These are phyloP conservation scores for Wickerhamomyces sp. DNA, from an alignment of 1,139 yeast species.

Conservation along the genomic window DNA sequence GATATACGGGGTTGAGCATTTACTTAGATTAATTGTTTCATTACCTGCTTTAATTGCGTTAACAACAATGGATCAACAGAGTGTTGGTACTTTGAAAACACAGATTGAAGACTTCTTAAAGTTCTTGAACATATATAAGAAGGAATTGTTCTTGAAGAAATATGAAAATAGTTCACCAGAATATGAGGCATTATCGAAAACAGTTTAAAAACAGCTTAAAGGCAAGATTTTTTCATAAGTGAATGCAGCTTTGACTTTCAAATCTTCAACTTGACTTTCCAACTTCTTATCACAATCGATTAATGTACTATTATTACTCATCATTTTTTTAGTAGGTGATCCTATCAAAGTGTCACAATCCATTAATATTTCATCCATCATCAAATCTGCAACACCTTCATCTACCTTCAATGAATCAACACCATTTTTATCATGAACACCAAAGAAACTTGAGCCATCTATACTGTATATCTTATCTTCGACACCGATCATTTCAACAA, in stretches of 20 bases:
- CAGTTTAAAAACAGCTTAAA: constrained; percentile 15
- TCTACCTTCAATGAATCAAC: constrained; percentile 17
- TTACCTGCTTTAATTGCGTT: constrained; percentile 78
- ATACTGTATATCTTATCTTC: constrained; percentile 41
- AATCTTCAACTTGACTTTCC: constrained; percentile 5
- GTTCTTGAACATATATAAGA: constrained; percentile 43
- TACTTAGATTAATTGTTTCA: constrained; percentile 67
- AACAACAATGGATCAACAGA: constrained; percentile 76
- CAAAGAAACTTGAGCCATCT: constrained; percentile 52
- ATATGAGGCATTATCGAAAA: constrained; percentile 46
- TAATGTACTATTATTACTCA: neutral
- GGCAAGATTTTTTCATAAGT: constrained; percentile 21
- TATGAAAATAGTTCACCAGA: constrained; percentile 59
- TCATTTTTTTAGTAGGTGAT: neutral
- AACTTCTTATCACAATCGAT: too few species aligned
- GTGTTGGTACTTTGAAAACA: constrained; percentile 51
- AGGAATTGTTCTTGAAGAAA: constrained; percentile 42
- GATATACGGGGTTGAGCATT: constrained; percentile 75
- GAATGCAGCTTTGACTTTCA: constrained; percentile 11
- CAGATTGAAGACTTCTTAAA: constrained; percentile 50
- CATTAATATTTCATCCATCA: constrained; percentile 21
- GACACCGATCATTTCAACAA: constrained; percentile 34
- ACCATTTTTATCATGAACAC: constrained; percentile 39
- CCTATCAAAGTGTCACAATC: constrained; percentile 1
- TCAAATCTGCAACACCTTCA: constrained; percentile 15